Base-by-base conservation (phyloP, 2,329 filamentous ascomycete genomes). In the Nigrospora oryzae region DNA sequence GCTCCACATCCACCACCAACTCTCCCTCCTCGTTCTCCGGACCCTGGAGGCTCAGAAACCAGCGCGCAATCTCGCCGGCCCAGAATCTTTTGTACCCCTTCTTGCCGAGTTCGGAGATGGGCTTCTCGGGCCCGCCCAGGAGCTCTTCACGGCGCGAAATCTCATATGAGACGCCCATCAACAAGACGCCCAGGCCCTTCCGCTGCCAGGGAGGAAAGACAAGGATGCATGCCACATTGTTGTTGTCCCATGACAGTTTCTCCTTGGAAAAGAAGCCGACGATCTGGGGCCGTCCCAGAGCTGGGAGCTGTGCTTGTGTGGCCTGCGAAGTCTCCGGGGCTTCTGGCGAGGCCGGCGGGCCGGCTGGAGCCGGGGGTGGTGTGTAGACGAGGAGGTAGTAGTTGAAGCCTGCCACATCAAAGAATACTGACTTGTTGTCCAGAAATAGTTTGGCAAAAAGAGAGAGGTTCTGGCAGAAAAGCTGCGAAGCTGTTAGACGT, bases 231-330 rank as follows among this genome's bases (percentile, higher is more conserved):
- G 93, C 93, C 5, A 98, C 75, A 53, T 97, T 98, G 65, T 98
- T 97, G 58, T 91, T 90, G 58, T 98, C 93, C 91, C 93, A 98
- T 4, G 89, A 95, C 73, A 96, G 86, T 63, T 97, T 97, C 65
- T 98, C 93, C 62, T 98, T 97, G 51, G 87, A 94, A 70, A 97
- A 98, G 74, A 97, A 97, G n/a, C 93, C 93, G 1, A 91, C 79
- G 30, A 96, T 83, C 58, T 84, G 80, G 16, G 64, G 59, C 36
- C 63, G 61, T 5, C 23, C 23, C 28, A 12, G 5, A 12, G 33
- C 43, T 7, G 57, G 53, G 14, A 36, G 43, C 14, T 32, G 48
- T 2, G 36, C 38, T 12, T 51, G 45, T 13, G 49, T 35, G 11
- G 46, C 38, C 33, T 39, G 48, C 11, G 45, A 28, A 32, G 36